Conservation (phyloP, 129 eudicot species). For the Logfia minima region DNA sequence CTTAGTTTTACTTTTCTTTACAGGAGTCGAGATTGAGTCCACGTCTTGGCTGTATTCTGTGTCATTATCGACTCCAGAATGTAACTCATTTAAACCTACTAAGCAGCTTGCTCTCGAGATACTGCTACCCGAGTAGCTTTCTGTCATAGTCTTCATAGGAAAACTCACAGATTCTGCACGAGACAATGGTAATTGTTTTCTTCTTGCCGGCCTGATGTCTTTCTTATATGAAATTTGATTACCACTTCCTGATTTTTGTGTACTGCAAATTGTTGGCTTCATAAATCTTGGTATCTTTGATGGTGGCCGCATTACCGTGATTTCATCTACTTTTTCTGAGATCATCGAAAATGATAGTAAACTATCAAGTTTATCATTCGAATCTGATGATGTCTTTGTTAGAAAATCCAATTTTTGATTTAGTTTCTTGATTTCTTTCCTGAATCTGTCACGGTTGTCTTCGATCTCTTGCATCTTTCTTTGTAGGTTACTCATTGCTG, state of each 20-base stretch:
- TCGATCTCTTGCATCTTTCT: slow-evolving; percentile 36
- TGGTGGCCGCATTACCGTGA: slow-evolving; percentile 1
- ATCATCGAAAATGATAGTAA: neutral
- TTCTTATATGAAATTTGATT: slow-evolving; percentile 28
- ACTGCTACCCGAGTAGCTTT: slow-evolving; percentile 41
- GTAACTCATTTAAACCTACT: slow-evolving; percentile 26
- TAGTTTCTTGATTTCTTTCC: slow-evolving; percentile 34
- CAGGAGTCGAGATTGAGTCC: slow-evolving; percentile 25
- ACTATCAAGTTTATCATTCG: slow-evolving; percentile 24
- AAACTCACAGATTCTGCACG: slow-evolving; percentile 45
- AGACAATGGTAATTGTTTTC: slow-evolving; percentile 24
- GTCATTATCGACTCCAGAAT: slow-evolving; percentile 6
- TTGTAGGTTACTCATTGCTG: slow-evolving; percentile 38
- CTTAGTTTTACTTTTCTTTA: slow-evolving; percentile 19
- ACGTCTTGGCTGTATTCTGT: slow-evolving; percentile 33
- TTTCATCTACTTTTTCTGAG: slow-evolving; percentile 12
- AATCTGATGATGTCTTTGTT: slow-evolving; percentile 28
- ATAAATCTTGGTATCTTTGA: slow-evolving; percentile 38
- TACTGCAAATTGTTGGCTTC: slow-evolving; percentile 47
- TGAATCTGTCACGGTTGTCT: slow-evolving; percentile 30
- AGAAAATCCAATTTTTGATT: slow-evolving; percentile 36
- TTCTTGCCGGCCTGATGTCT: slow-evolving; percentile 29
- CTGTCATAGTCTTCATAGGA: slow-evolving; percentile 38
- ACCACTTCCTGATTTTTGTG: slow-evolving; percentile 35
- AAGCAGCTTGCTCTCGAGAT: slow-evolving; percentile 43